Evolutionary conservation across 176 grass and related monocot genomes (phyloP).

Genomic region (Phoenix roebelenii): DNA sequence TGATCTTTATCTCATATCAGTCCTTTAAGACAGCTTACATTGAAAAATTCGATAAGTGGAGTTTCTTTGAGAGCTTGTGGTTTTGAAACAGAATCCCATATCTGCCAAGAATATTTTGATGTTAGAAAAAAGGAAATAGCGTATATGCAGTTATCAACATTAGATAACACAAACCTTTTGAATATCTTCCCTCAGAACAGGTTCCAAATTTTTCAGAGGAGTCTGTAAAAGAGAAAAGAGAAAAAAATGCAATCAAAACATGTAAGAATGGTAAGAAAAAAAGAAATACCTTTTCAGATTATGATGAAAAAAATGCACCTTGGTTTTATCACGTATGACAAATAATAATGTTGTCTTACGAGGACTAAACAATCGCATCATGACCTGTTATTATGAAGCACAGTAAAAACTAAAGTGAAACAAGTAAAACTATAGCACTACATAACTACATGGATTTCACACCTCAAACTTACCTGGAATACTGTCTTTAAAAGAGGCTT

Average conservation of each 20-base stretch:
- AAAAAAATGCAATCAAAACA: slow-evolving; percentile 5
- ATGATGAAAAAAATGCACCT: slow-evolving; percentile 23
- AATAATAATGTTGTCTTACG: slow-evolving; percentile 92
- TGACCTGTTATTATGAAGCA: slow-evolving; percentile 46
- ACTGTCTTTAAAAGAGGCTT: slow-evolving; percentile 99
- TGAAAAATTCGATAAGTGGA: slow-evolving; percentile 86
- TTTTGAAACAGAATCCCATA: slow-evolving; percentile 93
- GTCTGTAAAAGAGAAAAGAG: slow-evolving; percentile 43
- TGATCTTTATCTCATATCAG: no score
- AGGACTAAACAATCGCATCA: slow-evolving; percentile 99
- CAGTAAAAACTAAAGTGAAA: slow-evolving; percentile 7
- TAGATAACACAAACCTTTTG: slow-evolving; percentile 56
- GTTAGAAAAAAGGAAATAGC: slow-evolving; percentile 18
- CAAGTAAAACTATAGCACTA: not conserved
- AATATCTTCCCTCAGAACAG: slow-evolving; percentile 94
- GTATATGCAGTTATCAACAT: not conserved
- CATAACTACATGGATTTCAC: no score
- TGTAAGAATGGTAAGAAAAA: not conserved
- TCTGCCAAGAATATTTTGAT: slow-evolving; percentile 47
- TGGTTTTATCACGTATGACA: slow-evolving; percentile 98
- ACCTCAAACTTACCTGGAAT: slow-evolving; percentile 57
- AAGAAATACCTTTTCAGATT: no score
- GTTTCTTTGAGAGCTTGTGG: slow-evolving; percentile 92
- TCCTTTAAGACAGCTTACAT: slow-evolving; percentile 33
- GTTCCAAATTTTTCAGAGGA: slow-evolving; percentile 88